phyloP scores from a whole-genome alignment of 2,329 filamentous ascomycete species.

The Ascocoryne sarcoides region DNA sequence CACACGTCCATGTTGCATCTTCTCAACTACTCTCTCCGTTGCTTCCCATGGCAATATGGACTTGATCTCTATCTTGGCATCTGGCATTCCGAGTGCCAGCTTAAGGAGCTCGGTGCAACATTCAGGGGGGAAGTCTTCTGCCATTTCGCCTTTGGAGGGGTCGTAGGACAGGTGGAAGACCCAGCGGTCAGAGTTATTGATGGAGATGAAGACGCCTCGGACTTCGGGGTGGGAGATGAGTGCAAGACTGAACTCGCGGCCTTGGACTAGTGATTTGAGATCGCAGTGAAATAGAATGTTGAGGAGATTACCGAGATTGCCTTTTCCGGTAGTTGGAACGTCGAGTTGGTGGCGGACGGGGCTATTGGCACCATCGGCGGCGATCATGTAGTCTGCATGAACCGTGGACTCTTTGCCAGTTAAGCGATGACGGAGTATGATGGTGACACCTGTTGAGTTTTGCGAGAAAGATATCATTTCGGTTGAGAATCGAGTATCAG shows the following conservation, averaged over 20 bases:
- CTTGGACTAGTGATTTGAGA: constrained; percentile 22
- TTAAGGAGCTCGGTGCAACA: constrained; percentile 19
- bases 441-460: constrained; percentile 22
- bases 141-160: constrained; percentile 15
- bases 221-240: constrained; percentile 20
- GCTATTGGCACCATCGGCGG: constrained; percentile 31
- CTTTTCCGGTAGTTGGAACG: constrained; percentile 25
- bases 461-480: constrained; percentile 21
- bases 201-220: constrained; percentile 16
- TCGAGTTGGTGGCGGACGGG: constrained; percentile 23
- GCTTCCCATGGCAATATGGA: constrained; percentile 29
- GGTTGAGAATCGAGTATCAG: constrained; percentile 30
- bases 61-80: constrained; percentile 27
- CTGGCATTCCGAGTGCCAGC: constrained; percentile 26
- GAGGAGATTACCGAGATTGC: constrained; percentile 27
- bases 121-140: constrained; percentile 16
- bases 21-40: constrained; percentile 24
- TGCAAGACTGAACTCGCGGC: constrained; percentile 29
- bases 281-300: constrained; percentile 31
- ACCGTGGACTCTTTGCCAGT: constrained; percentile 13
- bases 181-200: constrained; percentile 24
- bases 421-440: constrained; percentile 15
- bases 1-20: constrained; percentile 24
- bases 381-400: constrained; percentile 31
- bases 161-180: constrained; percentile 24